Conservation (phyloP, 1,284 basidiomycete species). For the Rhodotorula sp. region DNA sequence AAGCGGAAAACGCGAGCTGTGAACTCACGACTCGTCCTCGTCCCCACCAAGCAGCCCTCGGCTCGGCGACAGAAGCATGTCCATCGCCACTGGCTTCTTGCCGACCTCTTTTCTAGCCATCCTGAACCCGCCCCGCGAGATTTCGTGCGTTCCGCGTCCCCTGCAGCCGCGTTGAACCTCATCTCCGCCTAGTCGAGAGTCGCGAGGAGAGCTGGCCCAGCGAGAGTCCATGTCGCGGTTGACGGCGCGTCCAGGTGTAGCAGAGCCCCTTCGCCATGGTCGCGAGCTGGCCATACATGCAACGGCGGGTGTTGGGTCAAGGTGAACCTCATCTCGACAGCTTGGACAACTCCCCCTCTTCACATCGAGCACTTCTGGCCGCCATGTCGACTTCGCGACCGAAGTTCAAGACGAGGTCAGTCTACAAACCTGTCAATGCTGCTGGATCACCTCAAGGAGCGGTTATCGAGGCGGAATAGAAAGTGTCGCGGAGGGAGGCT, state of each 20-base stretch:
- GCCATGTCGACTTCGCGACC: slow-evolving; percentile 18
- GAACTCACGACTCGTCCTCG: slow-evolving; percentile 25
- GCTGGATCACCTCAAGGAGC: too few species aligned
- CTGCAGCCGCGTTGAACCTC: background rate
- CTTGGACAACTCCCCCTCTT: background rate
- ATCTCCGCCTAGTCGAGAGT: background rate
- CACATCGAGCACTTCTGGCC: background rate
- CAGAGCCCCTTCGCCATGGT: slow-evolving; percentile 8
- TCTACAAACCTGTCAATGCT: background rate
- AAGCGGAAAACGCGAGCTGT: background rate
- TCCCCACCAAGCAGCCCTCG: slow-evolving; percentile 22
- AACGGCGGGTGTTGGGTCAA: too few species aligned
- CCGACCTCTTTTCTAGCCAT: slow-evolving; percentile 28
- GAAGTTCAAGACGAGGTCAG: slow-evolving; percentile 38
- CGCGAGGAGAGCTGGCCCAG: background rate
- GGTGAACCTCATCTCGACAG: background rate
- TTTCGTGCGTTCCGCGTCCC: background rate
- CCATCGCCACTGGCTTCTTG: slow-evolving; percentile 16
- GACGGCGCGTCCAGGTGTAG: background rate
- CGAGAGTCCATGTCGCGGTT: slow-evolving; percentile 3
- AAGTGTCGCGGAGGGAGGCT: background rate
- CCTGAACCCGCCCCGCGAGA: slow-evolving; percentile 14
- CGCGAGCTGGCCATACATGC: background rate
- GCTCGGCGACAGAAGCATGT: slow-evolving; percentile 32
- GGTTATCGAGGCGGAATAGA: too few species aligned